A percentile compares a stretch with the other conserved stretches of the same genome.
These are phyloP conservation scores for Phaeodactylum tricornutum DNA, from an alignment of 108 stramenopile genomes.

Conservation along the genomic window DNA sequence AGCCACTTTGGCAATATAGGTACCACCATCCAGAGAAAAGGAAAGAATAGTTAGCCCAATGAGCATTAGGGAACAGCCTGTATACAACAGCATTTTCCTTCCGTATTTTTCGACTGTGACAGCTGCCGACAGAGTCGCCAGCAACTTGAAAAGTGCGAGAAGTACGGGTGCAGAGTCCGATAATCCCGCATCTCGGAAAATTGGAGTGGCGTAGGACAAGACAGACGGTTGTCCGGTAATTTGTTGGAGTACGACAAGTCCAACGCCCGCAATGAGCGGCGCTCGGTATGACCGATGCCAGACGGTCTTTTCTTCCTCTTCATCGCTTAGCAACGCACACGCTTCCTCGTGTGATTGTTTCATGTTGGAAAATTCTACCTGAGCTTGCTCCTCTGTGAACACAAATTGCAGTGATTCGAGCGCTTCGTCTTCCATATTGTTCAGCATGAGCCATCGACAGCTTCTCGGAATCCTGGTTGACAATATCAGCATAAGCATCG, in stretches of 20 bases:
- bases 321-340: background rate
- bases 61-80: constrained; percentile 43
- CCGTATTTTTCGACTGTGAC: constrained; percentile 37
- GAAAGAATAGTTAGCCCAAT: constrained; percentile 29
- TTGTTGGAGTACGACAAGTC: constrained; percentile 56
- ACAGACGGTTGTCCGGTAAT: constrained; percentile 64
- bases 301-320: background rate
- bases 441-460: constrained; percentile 13
- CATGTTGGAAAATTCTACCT: background rate
- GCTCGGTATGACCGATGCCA: constrained; percentile 13
- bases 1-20: background rate
- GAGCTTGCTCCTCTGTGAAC: constrained; percentile 2
- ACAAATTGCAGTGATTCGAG: constrained; percentile 18
- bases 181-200: constrained; percentile 47
- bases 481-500: constrained; percentile 4
- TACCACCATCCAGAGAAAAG: constrained; percentile 19
- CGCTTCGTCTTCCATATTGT: constrained; percentile 11
- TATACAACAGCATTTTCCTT: constrained; percentile 31
- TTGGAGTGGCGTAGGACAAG: constrained; percentile 46
- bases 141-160: constrained; percentile 47
- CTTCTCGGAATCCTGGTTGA: constrained; percentile 9
- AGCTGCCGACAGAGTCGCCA: constrained; percentile 41
- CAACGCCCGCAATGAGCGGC: constrained; percentile 35
- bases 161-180: constrained; percentile 14
- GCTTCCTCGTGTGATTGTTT: background rate